A percentile compares a stretch with the other conserved stretches of the same genome.
Conservation (phyloP, 306 rosid species). For the Fagus sylvatica region DNA sequence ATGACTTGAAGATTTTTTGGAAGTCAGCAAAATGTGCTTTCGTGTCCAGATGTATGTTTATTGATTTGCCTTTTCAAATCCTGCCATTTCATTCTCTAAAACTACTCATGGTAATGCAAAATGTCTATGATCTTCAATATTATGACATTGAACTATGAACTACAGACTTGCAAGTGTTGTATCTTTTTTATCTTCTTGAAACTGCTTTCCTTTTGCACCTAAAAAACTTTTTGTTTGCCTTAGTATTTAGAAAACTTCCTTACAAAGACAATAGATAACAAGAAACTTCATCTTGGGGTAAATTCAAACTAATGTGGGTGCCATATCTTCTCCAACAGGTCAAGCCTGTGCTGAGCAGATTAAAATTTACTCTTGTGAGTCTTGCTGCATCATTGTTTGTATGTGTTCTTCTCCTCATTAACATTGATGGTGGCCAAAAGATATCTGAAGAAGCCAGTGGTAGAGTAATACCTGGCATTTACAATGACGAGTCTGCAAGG, state of each 20-base stretch:
- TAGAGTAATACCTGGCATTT: conserved; percentile 77
- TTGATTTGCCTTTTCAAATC: not conserved
- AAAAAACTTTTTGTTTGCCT: not conserved
- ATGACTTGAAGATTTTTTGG: not conserved
- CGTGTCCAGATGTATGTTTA: not conserved
- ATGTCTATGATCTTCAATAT: not conserved
- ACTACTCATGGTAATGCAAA: not conserved
- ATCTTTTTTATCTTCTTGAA: not conserved
- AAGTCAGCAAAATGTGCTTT: not conserved
- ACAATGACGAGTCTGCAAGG: conserved; percentile 86
- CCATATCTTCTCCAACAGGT: conserved; percentile 54
- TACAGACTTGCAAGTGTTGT: not conserved
- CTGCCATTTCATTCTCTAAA: not conserved
- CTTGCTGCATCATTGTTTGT: conserved; percentile 57
- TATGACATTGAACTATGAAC: not conserved
- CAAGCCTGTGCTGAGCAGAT: conserved; percentile 81
- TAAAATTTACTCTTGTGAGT: conserved; percentile 65
- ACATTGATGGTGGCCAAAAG: conserved; percentile 57
- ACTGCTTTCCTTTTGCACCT: not conserved
- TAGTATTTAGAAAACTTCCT: not conserved
- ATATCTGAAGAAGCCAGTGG: conserved; percentile 36
- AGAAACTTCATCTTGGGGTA: not conserved
- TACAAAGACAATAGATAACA: not conserved
- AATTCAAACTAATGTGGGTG: not conserved
- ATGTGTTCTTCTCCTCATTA: conserved; percentile 49